These are phyloP conservation scores for Saposhnikovia divaricata DNA, from an alignment of 129 eudicot species.

Conservation along the genomic window DNA sequence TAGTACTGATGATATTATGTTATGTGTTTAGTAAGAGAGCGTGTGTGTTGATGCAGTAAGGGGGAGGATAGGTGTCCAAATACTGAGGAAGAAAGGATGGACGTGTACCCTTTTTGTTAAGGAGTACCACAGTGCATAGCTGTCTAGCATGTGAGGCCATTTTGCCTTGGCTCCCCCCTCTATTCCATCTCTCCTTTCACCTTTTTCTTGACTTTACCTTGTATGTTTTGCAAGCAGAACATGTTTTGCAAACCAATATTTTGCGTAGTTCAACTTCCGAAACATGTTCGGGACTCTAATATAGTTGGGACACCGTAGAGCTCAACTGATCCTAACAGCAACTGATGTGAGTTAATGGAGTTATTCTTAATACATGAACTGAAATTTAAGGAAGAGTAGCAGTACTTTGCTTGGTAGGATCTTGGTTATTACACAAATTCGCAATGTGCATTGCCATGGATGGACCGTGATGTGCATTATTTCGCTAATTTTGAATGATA, in stretches of 20 bases:
- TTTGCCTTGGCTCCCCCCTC: conserved; percentile 18
- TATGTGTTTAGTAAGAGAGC: not conserved
- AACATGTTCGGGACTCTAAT: too few species aligned
- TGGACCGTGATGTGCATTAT: not conserved
- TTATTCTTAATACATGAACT: too few species aligned
- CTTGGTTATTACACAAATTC: not conserved
- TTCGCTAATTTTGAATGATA: not conserved
- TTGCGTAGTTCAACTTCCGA: too few species aligned
- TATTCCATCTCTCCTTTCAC: not conserved
- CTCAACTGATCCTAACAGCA: too few species aligned
- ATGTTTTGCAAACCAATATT: too few species aligned
- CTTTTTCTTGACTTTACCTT: not conserved
- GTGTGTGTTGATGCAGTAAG: conserved; percentile 11
- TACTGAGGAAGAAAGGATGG: conserved; percentile 28
- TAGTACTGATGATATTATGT: not conserved
- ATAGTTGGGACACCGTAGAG: too few species aligned
- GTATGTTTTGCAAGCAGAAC: not conserved
- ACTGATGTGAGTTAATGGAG: too few species aligned
- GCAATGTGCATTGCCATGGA: not conserved
- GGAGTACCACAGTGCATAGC: conserved; percentile 35
- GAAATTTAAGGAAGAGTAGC: too few species aligned
- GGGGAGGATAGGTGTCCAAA: conserved; percentile 29
- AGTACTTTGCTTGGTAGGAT: too few species aligned
- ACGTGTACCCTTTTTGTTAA: conserved; percentile 34
- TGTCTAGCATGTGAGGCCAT: conserved; percentile 51